These are phyloP conservation scores for Naganishia kalamii DNA, from an alignment of 768 basidiomycete species.

Conservation along the genomic window DNA sequence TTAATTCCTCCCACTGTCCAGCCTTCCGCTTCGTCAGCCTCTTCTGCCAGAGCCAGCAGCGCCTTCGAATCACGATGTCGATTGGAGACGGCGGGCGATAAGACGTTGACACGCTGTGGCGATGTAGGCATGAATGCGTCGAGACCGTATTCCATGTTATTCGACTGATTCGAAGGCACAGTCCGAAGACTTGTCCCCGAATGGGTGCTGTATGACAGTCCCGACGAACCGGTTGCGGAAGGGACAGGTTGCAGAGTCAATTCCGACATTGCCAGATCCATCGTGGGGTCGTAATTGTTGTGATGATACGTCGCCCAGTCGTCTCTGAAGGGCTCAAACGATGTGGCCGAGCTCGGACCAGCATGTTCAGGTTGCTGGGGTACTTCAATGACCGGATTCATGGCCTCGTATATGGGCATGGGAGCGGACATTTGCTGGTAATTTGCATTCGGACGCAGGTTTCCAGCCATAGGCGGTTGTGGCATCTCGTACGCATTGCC, in stretches of 20 bases:
- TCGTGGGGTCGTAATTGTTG: neutral
- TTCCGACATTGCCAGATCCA: conserved; percentile 2
- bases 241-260: neutral
- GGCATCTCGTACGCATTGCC: conserved; percentile 1
- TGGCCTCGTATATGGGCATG: neutral
- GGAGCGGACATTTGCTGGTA: neutral
- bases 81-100: conserved; percentile 1
- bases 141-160: neutral
- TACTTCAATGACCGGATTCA: neutral
- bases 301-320: conserved; percentile 12
- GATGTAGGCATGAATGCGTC: neutral
- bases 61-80: conserved; percentile 37
- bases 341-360: neutral
- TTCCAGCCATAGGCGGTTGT: neutral
- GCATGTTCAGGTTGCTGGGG: neutral
- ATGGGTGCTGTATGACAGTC: neutral
- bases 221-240: neutral
- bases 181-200: neutral
- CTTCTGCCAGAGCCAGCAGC: conserved; percentile 42
- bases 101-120: neutral
- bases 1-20: conserved; percentile 39
- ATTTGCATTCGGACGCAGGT: neutral
- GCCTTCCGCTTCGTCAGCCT: conserved; percentile 42
- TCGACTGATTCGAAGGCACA: conserved; percentile 3
- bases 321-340: conserved; percentile 7